A percentile compares a stretch with the other conserved stretches of the same genome.
Evolutionary conservation across 495 filamentous ascomycete genomes (phyloP).

Genomic region (Penicillium goetzii): DNA sequence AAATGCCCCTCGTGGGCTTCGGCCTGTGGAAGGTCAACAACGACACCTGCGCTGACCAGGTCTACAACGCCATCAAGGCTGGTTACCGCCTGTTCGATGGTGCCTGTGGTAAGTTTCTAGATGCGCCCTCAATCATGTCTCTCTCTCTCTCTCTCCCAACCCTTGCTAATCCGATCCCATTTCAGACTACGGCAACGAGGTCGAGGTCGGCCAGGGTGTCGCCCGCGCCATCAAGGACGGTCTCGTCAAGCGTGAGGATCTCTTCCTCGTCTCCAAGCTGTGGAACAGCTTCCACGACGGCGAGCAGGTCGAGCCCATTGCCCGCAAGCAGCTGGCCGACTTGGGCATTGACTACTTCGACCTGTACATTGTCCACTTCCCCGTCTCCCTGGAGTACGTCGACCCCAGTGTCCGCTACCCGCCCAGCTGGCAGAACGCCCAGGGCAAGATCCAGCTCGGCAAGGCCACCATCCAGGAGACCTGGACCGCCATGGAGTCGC

Average conservation of each 20-base stretch:
- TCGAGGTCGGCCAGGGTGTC: conserved; percentile 82
- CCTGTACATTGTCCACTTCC: conserved; percentile 83
- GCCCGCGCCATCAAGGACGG: conserved; percentile 85
- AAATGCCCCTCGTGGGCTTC: conserved; percentile 86
- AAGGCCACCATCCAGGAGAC: conserved; percentile 82
- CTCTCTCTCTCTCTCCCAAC: conserved; percentile 12
- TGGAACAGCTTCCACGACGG: conserved; percentile 89
- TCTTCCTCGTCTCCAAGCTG: conserved; percentile 91
- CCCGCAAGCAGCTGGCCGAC: conserved; percentile 72
- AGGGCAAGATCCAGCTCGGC: conserved; percentile 62
- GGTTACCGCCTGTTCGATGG: conserved; percentile 89
- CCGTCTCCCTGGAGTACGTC: conserved; percentile 77
- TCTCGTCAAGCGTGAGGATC: conserved; percentile 80
- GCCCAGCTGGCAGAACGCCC: conserved; percentile 69
- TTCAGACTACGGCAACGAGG: conserved; percentile 87
- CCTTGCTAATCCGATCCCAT: conserved; percentile 26
- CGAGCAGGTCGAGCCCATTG: conserved; percentile 72
- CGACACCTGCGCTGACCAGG: conserved; percentile 72
- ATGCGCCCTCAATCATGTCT: neutral
- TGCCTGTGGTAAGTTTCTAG: conserved; percentile 68
- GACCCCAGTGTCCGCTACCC: conserved; percentile 78
- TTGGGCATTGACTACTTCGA: conserved; percentile 88
- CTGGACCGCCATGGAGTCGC: conserved; percentile 83
- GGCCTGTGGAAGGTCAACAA: conserved; percentile 88
- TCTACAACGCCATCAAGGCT: conserved; percentile 88